phyloP scores from a whole-genome alignment of 352 stramenopile genomes.

The Pythium pectinolyticum region DNA sequence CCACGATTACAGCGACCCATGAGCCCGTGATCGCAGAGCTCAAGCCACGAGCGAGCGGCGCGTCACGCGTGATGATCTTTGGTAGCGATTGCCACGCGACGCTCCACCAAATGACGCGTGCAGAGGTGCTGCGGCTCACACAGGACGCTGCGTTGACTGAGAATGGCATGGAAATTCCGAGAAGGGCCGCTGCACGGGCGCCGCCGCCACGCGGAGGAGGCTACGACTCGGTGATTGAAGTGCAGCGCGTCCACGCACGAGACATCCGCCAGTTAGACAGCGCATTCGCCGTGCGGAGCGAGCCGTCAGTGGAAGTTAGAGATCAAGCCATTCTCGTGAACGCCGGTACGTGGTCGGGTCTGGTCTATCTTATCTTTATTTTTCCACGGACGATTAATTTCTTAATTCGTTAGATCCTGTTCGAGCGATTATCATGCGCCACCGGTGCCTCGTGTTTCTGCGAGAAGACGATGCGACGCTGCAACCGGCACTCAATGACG shows the following conservation, averaged over 20 bases:
- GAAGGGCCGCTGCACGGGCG: no score
- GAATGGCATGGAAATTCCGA: no score
- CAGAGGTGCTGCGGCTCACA: constrained; percentile 59
- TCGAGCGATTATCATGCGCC: constrained; percentile 63
- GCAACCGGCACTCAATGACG: constrained; percentile 46
- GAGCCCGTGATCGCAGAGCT: neutral
- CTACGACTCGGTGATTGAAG: constrained; percentile 1
- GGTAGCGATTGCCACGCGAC: constrained; percentile 48
- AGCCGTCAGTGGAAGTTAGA: constrained; percentile 61
- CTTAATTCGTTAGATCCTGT: constrained; percentile 36
- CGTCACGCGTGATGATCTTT: constrained; percentile 44
- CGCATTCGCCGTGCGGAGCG: constrained; percentile 59
- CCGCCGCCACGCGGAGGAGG: neutral
- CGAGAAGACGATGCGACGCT: constrained; percentile 49
- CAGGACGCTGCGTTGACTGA: constrained; percentile 38
- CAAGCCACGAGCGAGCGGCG: neutral
- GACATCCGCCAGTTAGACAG: constrained; percentile 70
- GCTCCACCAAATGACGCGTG: constrained; percentile 54
- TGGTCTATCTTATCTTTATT: neutral
- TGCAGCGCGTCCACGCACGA: constrained; percentile 57
- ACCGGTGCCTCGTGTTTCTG: constrained; percentile 60
- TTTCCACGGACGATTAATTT: neutral
- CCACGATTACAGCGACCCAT: neutral
- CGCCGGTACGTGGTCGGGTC: constrained; percentile 21
- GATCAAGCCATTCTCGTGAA: constrained; percentile 76